phyloP scores from a whole-genome alignment of 352 stramenopile species.

The Globisporangium cederbergense region DNA sequence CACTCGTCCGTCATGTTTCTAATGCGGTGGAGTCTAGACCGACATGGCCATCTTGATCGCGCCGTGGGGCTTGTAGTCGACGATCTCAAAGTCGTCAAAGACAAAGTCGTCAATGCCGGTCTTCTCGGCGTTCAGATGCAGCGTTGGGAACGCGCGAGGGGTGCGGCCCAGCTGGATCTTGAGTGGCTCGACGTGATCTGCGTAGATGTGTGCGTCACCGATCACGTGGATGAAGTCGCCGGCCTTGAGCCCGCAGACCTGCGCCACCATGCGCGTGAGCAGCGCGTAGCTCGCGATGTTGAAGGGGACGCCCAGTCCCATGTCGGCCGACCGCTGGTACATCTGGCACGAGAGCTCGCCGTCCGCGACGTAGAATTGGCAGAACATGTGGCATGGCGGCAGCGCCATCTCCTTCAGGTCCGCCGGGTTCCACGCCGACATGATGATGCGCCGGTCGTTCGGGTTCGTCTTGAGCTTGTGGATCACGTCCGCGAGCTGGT shows the following conservation, averaged over 20 bases:
- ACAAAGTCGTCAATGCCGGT: slow-evolving; percentile 95
- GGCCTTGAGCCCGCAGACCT: slow-evolving; percentile 91
- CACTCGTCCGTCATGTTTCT: background rate
- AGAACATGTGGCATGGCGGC: slow-evolving; percentile 99
- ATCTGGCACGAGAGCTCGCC: slow-evolving; percentile 91
- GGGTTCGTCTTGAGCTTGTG: slow-evolving; percentile 97
- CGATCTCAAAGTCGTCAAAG: slow-evolving; percentile 96
- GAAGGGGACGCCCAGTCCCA: slow-evolving; percentile 99
- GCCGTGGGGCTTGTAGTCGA: slow-evolving; percentile 95
- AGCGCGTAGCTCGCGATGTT: slow-evolving; percentile 99
- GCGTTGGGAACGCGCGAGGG: slow-evolving; percentile 93
- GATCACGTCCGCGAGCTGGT: slow-evolving; percentile 98
- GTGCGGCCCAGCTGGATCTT: slow-evolving; percentile 93
- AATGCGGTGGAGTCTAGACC: slow-evolving; percentile 37
- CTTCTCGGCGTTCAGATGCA: slow-evolving; percentile 87
- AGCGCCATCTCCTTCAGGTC: slow-evolving; percentile 97
- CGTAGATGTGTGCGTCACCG: slow-evolving; percentile 98
- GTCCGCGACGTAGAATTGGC: slow-evolving; percentile 90
- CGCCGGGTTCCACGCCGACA: slow-evolving; percentile 98
- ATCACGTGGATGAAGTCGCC: slow-evolving; percentile 99
- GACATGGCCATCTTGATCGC: slow-evolving; percentile 99
- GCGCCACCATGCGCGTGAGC: slow-evolving; percentile 95
- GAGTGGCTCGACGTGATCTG: slow-evolving; percentile 98
- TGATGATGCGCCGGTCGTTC: slow-evolving; percentile 96
- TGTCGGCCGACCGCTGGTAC: slow-evolving; percentile 99